phyloP scores from a whole-genome alignment of 768 basidiomycete genomes.

The Suillus weaverae region DNA sequence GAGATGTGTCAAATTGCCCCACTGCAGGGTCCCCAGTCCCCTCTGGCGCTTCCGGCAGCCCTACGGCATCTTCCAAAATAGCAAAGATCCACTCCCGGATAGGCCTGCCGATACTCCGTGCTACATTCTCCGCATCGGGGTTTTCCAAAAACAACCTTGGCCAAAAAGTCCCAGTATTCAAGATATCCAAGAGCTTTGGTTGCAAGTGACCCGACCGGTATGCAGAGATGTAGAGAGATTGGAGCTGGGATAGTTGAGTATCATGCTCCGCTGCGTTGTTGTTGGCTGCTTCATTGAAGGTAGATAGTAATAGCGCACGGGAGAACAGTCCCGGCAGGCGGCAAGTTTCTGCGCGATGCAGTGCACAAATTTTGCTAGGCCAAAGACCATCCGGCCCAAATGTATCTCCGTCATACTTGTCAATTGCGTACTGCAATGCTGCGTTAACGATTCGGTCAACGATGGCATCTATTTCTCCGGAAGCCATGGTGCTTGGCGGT shows the following conservation, averaged over 20 bases:
- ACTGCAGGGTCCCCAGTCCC: slow-evolving; percentile 23
- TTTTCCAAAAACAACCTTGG: slow-evolving; percentile 73
- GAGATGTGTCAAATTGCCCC: slow-evolving; percentile 17
- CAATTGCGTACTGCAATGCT: slow-evolving; percentile 76
- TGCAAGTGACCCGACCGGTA: slow-evolving; percentile 61
- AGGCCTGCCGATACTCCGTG: slow-evolving; percentile 59
- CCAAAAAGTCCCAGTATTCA: slow-evolving; percentile 69
- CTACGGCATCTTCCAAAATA: slow-evolving; percentile 65
- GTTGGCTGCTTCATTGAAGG: neutral
- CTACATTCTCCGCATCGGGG: slow-evolving; percentile 70
- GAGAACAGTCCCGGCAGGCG: slow-evolving; percentile 55
- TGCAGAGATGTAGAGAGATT: slow-evolving; percentile 56
- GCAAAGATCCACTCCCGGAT: slow-evolving; percentile 69
- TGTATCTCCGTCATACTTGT: slow-evolving; percentile 48
- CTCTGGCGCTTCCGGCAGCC: slow-evolving; percentile 44
- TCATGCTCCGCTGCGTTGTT: slow-evolving; percentile 15
- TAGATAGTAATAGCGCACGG: slow-evolving; percentile 35
- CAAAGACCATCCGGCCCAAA: slow-evolving; percentile 45
- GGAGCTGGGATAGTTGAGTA: slow-evolving; percentile 29
- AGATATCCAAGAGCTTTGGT: slow-evolving; percentile 56
- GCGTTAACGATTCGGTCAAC: slow-evolving; percentile 72
- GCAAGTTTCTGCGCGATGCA: slow-evolving; percentile 61
- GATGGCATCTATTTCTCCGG: slow-evolving; percentile 65
- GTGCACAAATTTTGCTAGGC: slow-evolving; percentile 57
- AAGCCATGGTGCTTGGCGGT: slow-evolving; percentile 43